phyloP scores from a whole-genome alignment of 371 early-diverging fungal species.

The Syncephalastrum monosporum region DNA sequence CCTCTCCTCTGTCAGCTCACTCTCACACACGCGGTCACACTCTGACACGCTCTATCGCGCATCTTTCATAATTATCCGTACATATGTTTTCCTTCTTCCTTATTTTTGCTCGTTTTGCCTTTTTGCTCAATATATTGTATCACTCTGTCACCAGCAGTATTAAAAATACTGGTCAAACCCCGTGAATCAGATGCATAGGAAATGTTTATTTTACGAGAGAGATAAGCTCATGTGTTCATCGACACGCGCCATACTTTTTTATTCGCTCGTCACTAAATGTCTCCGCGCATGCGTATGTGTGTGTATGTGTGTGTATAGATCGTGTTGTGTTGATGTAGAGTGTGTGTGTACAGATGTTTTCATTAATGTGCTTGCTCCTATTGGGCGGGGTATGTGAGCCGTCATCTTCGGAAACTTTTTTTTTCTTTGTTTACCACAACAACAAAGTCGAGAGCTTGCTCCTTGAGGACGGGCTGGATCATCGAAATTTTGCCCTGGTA shows the following conservation, averaged over 20 bases:
- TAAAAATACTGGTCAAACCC: neutral
- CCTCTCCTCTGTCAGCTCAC: constrained; percentile 3
- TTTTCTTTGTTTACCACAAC: constrained; percentile 46
- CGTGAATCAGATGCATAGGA: too few relatives aligned
- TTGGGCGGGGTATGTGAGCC: neutral
- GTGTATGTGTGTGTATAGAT: constrained; percentile 7
- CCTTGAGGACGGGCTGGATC: constrained; percentile 66
- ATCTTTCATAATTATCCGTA: neutral
- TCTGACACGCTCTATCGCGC: too few relatives aligned
- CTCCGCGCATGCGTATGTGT: constrained; percentile 1
- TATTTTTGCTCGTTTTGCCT: constrained; percentile 1
- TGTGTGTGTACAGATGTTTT: neutral
- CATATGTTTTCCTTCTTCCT: constrained; percentile 3
- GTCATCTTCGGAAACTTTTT: constrained; percentile 1
- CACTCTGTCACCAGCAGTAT: constrained; percentile 6
- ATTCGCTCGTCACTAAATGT: constrained; percentile 1
- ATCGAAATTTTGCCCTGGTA: constrained; percentile 84
- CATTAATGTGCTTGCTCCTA: constrained; percentile 21
- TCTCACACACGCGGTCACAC: too few relatives aligned
- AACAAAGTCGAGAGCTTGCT: constrained; percentile 70
- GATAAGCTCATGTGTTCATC: too few relatives aligned
- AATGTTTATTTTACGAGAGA: too few relatives aligned
- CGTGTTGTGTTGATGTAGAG: constrained; percentile 1
- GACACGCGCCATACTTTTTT: too few relatives aligned
- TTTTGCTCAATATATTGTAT: constrained; percentile 5